Evolutionary conservation across 805 yeast species (phyloP), one percentile per base, ranked within the genome.

Genomic region (Starmera caribaea): DNA sequence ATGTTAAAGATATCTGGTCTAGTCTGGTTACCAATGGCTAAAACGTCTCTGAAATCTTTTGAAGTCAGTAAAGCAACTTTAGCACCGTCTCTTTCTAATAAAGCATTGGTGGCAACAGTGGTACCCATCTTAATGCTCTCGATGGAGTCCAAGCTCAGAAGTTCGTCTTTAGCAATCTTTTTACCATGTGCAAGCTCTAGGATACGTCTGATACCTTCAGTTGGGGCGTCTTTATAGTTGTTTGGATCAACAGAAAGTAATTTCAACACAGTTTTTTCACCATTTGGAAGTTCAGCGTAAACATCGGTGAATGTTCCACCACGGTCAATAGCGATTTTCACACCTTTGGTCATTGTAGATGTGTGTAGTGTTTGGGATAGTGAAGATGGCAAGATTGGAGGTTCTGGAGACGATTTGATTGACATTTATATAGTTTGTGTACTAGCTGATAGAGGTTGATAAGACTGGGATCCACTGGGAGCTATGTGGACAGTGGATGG

Each of bases 271-370:
- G 56, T 57, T 3, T 28, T 29, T 39, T 69, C 73, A 4, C 54
- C 58, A 21, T 33, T 27, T 38, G 60, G 61, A 21, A 53, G 57
- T 3, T 73, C 73, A 28, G 73, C 74, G 40, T 63, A 59, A 34
- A 69, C 64, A 48, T 69, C 74, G 38, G 69, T 62, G 50, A 69
- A 69, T 9, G 72, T 67, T 42, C 72, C 72, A 41, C 72, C 72
- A 16, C 47, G 28, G 32, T 44, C 47, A 38, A 40, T 43, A 29
- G 33, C 37, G 31, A 40, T 43, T 14, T 24, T 31, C 28, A 33
- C 24, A 13, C 35, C 35, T 3, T 26, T 16, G 15, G 37, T 28
- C 30, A 35, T 35, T 12, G 16, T 21, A 5, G 28, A 17, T 14
- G 8, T 11, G 11, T 16, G 21, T 16, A 9, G 13, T 16, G 21